Base-by-base conservation (phyloP, 257 asterid genomes). In the Ophiorrhiza pumila region DNA sequence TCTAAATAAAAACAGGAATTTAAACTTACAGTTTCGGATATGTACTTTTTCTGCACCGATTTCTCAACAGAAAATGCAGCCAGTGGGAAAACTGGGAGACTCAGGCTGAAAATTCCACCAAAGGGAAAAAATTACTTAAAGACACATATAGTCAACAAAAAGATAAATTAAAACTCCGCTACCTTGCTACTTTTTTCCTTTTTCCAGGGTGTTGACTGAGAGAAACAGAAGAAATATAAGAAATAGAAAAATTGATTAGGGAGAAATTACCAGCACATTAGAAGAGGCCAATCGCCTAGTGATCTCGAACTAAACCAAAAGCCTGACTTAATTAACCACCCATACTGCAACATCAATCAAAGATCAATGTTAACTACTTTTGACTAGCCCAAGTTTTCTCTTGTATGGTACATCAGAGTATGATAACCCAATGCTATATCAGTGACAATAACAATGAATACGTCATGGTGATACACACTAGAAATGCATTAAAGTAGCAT, bases 301-400 rank as follows among this genome's bases (percentile, higher is more conserved):
- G 98, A 92, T 74, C 79, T 90, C 18, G 98, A 80, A 82, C 98
- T 81, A 84, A 92, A 82, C 99, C 99, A 95, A 85, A 95, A 95
- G 53, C 90, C 98, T 22, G 89, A 46, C 68, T 76, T 85, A 76
- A 95, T 95, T 76, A 95, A 84, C 98, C 88, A 92, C 77, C 99
- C 99, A 81, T 95, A 92, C 99, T 95, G 92, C 85, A 81, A 77
- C 66, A n/a, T n/a, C n/a, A 70, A 49, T 59, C 59, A 81, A 71
- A 80, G 42, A 45, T 69, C 56, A 56, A 41, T 53, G 77, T 78
- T 74, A 74, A 20, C 29, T 55, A 62, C 47, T 52, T 57, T 29
- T 46, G 37, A 59, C 53, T 35, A 12, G 32, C 65, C 27, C 47
- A 69, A 10, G 22, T 25, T 56, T 35, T 52, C 55, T 32, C 23